These are phyloP conservation scores for Neurospora intermedia DNA, from an alignment of 495 filamentous ascomycete species.

Conservation along the genomic window DNA sequence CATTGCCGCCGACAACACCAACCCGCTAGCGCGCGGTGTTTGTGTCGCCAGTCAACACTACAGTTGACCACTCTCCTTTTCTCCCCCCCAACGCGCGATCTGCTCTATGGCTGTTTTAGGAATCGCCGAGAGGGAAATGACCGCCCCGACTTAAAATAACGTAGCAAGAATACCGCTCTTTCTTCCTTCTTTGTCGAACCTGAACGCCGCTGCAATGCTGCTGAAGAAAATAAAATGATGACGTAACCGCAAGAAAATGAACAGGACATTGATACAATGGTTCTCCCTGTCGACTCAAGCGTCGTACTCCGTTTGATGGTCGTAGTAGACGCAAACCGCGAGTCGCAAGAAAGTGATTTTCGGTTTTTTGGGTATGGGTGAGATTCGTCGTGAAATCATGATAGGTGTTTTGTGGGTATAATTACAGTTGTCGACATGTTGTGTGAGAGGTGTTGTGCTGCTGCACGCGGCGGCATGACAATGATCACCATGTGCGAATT, in stretches of 20 bases:
- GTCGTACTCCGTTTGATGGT: not conserved
- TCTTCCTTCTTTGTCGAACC: conserved; percentile 23
- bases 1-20: not conserved
- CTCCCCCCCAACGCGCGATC: not conserved
- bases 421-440: conserved; percentile 19
- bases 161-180: not conserved
- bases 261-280: conserved; percentile 29
- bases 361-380: conserved; percentile 14
- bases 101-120: not conserved
- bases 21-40: not conserved
- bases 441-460: conserved; percentile 6
- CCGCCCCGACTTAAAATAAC: not conserved
- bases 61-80: not conserved
- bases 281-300: not conserved
- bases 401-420: conserved; percentile 37
- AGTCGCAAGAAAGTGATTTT: conserved; percentile 3
- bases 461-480: not conserved
- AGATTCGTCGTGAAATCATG: conserved; percentile 40
- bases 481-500: not conserved
- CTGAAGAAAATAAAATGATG: conserved; percentile 5
- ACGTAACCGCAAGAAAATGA: conserved; percentile 3
- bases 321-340: conserved; percentile 9
- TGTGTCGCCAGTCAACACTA: not conserved
- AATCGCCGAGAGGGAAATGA: not conserved
- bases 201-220: conserved; percentile 50